These are phyloP conservation scores for Priceomyces fermenticarens DNA, from an alignment of 805 yeast species.

Conservation along the genomic window DNA sequence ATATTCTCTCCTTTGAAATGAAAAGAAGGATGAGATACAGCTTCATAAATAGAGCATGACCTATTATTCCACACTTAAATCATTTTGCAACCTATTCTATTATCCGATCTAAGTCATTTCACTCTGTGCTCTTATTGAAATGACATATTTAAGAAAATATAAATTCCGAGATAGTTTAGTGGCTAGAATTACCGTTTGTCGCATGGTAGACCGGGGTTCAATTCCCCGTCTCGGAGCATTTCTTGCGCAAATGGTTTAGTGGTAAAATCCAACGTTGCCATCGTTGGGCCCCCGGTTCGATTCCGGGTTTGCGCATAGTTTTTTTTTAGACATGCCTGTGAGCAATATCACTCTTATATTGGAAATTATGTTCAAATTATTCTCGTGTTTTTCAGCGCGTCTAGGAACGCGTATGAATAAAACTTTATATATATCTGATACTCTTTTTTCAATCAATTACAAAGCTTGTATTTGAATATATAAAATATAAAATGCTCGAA, in stretches of 20 bases:
- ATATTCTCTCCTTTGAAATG: too few species aligned
- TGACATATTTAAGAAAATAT: neutral
- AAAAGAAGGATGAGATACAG: too few species aligned
- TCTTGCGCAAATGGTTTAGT: constrained; percentile 9
- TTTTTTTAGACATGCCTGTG: neutral
- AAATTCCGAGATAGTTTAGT: constrained; percentile 13
- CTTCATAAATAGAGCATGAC: too few species aligned
- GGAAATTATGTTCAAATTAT: neutral
- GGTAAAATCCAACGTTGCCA: constrained; percentile 10
- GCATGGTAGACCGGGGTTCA: constrained; percentile 15
- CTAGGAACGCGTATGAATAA: neutral
- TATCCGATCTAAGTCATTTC: too few species aligned
- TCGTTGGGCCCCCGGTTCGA: constrained; percentile 11
- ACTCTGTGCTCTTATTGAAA: too few species aligned
- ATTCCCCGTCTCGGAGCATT: constrained; percentile 13
- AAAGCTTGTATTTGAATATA: neutral
- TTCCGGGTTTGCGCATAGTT: constrained; percentile 9
- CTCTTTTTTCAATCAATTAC: too few species aligned
- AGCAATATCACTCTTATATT: neutral
- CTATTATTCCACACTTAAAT: too few species aligned
- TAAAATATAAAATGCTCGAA: constrained; percentile 68
- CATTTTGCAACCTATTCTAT: too few species aligned
- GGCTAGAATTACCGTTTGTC: constrained; percentile 15
- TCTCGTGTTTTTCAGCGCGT: neutral
- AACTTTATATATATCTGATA: too few species aligned